Base-by-base conservation (phyloP, 345 rosid genomes). In the Excoecaria agallocha region DNA sequence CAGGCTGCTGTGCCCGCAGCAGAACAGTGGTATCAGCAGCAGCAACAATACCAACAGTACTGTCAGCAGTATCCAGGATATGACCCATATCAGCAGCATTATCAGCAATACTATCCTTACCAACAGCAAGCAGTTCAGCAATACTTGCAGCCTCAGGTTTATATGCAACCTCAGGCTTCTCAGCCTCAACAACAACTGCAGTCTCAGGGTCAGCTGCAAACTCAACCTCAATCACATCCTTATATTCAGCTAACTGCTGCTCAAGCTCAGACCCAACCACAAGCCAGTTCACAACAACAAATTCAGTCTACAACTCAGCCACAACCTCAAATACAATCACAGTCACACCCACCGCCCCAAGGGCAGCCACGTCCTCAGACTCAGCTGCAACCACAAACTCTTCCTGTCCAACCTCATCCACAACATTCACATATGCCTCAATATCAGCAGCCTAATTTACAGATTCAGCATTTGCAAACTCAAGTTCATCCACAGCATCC, bases 1-100 rank as follows among this genome's bases (percentile, higher is more conserved):
- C 90, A 76, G 77, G 83, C 86, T 82, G 73, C 78, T 39, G 83
- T 72, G 59, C 71, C 83, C 38, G 72, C 87, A 74, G 75, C 91
- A 46, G 91, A 88, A 39, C 89, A 78, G 60, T 88, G 87, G 93
- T 89, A 85, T 79, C 91, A 89, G 79, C 96, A 89, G 66, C 87
- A 80, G 41, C 89, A 76, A 20, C 93, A 86, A 30, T 86, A 82
- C 72, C 88, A 87, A 38, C 95, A 90, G 39, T 88, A 89, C 74
- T 89, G 87, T 73, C 96, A 87, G 86, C 92, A 84, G 75, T 85
- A 83, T 84, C 75, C 85, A 20, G 91, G 89, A 41, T 88, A 84
- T 78, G 86, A 76, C 24, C 70, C 83, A 1, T 85, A 86, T 72
- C 89, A 85, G 59, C 93, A 83, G 61, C 86, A 84, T 50, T 88